Evolutionary conservation across 331 rosid species (phyloP), one percentile per base, ranked within the genome.

Genomic region (Prunus yedoensis): DNA sequence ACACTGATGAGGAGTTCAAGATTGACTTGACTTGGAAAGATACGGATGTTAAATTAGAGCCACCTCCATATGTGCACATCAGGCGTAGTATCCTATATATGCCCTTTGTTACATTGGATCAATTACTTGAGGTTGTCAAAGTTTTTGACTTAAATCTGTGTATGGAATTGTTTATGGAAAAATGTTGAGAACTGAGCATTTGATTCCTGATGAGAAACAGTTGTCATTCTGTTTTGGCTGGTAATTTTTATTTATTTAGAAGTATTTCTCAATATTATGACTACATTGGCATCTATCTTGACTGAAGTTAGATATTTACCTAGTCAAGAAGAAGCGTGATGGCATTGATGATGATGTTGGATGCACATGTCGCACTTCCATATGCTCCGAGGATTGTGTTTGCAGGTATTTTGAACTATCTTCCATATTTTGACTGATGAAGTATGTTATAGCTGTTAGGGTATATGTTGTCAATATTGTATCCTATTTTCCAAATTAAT

Each of bases 291-390:
- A 79, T 75, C 66, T 57, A 64, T 89, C 99, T 88, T 75, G 83
- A 87, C 80, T 75, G 76, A 68, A 74, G 43, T 73, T 74, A 94
- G 99, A 94, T 79, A 57, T 86, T 67, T 91, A 91, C 81, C 84
- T 94, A 51, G 91, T 94, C 70, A 94, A 94, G 90, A 90, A 85
- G 80, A 94, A 94, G 91, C 97, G 92, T 38, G 88, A 90, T 88
- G 75, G 68, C 74, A 88, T 28, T 43, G 89, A 81, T 83, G 96
- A 87, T 77, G 99, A 83, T 53, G 76, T 82, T 78, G 99, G 99
- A 82, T 91, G 99, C 83, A 84, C 90, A 69, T 82, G 71, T 74
- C 89, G 96, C 84, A 77, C 77, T 76, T 71, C 88, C 53, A 70
- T 65, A 7, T 94, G 99, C 87, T 90, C 90, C 51, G 85, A 89